Conservation (phyloP, 495 filamentous ascomycete genomes). For the Neohortaea acidophila region DNA sequence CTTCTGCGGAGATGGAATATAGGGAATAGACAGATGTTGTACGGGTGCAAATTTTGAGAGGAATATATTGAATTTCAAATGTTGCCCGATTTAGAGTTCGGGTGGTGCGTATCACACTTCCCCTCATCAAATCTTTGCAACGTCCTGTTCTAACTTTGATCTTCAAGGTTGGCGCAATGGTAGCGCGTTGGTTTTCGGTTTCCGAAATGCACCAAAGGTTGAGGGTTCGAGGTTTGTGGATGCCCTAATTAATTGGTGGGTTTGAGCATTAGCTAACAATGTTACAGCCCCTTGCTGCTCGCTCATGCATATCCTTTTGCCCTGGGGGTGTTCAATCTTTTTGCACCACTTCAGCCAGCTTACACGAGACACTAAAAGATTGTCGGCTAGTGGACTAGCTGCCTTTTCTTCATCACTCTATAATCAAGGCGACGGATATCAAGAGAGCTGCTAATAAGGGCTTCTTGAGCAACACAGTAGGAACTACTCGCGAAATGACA, state of each 20-base stretch:
- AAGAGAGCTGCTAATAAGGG: not conserved
- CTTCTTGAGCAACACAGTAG: no score
- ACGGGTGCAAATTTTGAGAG: no score
- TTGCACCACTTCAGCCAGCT: no score
- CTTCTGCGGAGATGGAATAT: no score
- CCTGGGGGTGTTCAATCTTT: not conserved
- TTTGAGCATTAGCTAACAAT: not conserved
- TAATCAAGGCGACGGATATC: not conserved
- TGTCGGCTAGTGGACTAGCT: not conserved
- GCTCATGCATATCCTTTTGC: slow-evolving; percentile 2
- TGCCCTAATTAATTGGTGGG: not conserved
- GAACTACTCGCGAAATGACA: no score
- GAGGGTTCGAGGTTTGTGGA: slow-evolving; percentile 12
- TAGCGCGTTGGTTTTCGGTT: slow-evolving; percentile 26
- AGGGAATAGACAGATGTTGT: no score
- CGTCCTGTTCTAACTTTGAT: not conserved
- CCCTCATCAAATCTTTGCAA: no score
- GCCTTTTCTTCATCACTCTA: not conserved
- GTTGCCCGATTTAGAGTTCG: no score
- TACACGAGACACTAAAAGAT: not conserved
- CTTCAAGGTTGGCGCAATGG: slow-evolving; percentile 22
- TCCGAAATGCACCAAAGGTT: slow-evolving; percentile 22
- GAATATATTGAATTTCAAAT: no score
- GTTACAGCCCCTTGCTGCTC: slow-evolving; percentile 22
- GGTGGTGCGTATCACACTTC: no score